phyloP scores from a whole-genome alignment of 169 alveolate genomes.

The Cyclospora cayetanensis region DNA sequence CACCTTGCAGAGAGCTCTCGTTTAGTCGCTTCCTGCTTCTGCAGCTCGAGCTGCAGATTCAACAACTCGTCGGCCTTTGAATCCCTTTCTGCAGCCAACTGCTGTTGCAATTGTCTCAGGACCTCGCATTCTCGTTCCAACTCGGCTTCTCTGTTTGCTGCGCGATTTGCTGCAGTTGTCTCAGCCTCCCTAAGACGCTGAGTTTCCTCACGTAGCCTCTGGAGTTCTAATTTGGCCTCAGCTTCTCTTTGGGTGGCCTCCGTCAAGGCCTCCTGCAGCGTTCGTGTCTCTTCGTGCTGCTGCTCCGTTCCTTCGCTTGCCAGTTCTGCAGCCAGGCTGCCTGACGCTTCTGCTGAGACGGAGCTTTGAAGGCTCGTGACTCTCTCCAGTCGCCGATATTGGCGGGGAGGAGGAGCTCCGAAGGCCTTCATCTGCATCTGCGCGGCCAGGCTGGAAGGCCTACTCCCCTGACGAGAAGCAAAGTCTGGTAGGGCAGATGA shows the following conservation, averaged over 20 bases:
- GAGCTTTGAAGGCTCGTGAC: too few relatives aligned
- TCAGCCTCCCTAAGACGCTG: not conserved
- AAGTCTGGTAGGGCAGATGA: not conserved
- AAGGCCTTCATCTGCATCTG: not conserved
- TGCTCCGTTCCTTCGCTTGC: not conserved
- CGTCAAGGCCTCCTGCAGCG: not conserved
- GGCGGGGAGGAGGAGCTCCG: not conserved
- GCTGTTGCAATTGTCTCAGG: slow-evolving; percentile 14
- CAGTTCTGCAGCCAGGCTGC: slow-evolving; percentile 25
- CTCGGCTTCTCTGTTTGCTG: not conserved
- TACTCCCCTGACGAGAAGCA: too few relatives aligned
- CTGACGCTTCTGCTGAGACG: not conserved
- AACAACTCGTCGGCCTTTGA: not conserved
- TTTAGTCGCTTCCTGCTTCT: too few relatives aligned
- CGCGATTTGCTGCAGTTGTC: not conserved
- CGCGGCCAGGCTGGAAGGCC: not conserved
- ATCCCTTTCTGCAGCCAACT: not conserved
- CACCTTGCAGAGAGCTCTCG: too few relatives aligned
- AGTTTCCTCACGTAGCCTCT: not conserved
- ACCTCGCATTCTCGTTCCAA: not conserved
- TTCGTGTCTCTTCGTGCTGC: slow-evolving; percentile 6
- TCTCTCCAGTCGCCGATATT: too few relatives aligned
- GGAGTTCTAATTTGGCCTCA: not conserved
- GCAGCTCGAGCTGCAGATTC: not conserved
- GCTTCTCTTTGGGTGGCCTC: not conserved